These are phyloP conservation scores for Lactarius quietus DNA, from an alignment of 768 basidiomycete genomes.

Conservation along the genomic window DNA sequence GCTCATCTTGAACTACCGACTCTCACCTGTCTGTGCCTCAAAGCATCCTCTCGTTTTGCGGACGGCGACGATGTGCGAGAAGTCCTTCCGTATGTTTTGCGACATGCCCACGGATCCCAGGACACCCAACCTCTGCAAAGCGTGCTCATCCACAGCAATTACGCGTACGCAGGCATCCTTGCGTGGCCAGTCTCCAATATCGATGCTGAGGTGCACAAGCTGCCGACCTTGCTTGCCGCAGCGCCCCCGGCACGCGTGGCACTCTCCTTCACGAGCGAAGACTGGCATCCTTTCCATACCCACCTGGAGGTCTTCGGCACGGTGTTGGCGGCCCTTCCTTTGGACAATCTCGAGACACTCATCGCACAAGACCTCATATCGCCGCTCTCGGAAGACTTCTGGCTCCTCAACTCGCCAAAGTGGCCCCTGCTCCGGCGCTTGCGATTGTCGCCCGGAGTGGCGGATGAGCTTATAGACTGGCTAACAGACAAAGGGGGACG, in stretches of 20 bases:
- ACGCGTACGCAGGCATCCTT: not conserved
- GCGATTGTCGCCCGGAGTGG: not conserved
- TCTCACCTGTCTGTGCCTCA: no score
- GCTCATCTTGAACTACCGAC: no score
- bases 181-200: not conserved
- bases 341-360: not conserved
- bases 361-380: not conserved
- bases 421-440: not conserved
- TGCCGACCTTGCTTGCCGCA: not conserved
- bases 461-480: not conserved
- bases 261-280: not conserved
- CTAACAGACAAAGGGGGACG: no score
- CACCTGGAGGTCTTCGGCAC: not conserved
- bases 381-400: rapidly evolving
- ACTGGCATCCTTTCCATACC: no score
- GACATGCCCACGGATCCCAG: constrained; percentile 1
- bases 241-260: not conserved
- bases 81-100: not conserved
- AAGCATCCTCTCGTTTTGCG: not conserved
- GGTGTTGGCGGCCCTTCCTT: not conserved
- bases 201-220: not conserved
- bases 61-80: not conserved
- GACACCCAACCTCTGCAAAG: not conserved
- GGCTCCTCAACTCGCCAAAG: not conserved
- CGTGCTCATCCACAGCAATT: not conserved